phyloP scores from a whole-genome alignment of 2,329 filamentous ascomycete species.

The Whalleya microplaca region DNA sequence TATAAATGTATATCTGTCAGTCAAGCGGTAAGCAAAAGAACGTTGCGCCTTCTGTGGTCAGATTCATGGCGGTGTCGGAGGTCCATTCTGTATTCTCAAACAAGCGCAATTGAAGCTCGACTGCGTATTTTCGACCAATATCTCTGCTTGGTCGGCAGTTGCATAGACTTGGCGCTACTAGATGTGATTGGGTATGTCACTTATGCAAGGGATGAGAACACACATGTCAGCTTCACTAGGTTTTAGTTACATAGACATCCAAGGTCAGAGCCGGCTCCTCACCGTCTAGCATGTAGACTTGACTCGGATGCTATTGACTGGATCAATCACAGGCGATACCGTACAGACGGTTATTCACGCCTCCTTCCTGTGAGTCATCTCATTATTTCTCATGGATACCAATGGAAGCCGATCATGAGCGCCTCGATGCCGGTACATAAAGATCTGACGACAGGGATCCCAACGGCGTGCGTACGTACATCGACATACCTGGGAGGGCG shows the following conservation, averaged over 20 bases:
- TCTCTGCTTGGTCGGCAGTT: no score
- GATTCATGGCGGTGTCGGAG: no score
- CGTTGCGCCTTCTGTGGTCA: no score
- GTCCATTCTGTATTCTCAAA: no score
- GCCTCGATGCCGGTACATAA: background rate
- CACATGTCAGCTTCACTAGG: background rate
- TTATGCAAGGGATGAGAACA: conserved; percentile 16
- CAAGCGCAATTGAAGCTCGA: no score
- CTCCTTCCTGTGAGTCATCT: background rate
- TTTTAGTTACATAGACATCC: background rate
- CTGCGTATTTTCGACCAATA: no score
- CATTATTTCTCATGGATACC: background rate
- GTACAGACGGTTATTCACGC: background rate
- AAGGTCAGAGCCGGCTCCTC: background rate
- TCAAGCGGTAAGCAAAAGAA: no score
- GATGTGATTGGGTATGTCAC: conserved; percentile 2
- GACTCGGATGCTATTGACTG: background rate
- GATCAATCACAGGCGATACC: background rate
- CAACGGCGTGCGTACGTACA: no score
- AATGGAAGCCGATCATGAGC: background rate
- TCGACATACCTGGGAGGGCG: no score
- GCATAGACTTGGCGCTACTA: background rate
- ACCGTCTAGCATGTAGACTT: background rate
- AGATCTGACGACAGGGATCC: background rate
- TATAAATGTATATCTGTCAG: no score